Percentiles rank a stretch among this genome's conserved stretches.
Conservation (phyloP, 805 yeast species). For the Yarrowia sp. region DNA sequence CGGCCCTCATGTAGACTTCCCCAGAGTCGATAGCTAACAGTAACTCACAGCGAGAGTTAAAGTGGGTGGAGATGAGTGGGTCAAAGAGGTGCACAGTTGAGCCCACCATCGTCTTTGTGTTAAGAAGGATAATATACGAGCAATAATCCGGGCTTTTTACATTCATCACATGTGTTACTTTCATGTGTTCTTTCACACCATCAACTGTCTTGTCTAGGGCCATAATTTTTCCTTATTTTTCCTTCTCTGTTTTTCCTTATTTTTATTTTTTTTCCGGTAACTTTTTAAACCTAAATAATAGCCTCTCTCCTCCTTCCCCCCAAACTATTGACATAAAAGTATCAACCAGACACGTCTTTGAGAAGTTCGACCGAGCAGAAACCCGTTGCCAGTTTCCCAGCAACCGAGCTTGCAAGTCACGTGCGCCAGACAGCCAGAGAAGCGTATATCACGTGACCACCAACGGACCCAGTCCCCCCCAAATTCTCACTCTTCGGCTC, state of each 20-base stretch:
- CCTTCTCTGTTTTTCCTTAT: too few species aligned
- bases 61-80: neutral
- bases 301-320: conserved; percentile 4
- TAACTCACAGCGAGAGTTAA: conserved; percentile 28
- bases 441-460: neutral
- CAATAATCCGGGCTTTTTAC: too few species aligned
- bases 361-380: neutral
- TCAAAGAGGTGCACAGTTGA: too few species aligned
- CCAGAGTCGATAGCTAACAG: conserved; percentile 31
- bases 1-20: conserved; percentile 19
- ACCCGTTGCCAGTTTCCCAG: neutral
- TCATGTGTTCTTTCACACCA: too few species aligned
- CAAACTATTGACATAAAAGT: conserved; percentile 16
- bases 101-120: too few species aligned
- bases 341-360: neutral
- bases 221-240: neutral
- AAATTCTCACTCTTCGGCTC: neutral
- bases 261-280: neutral
- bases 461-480: too few species aligned
- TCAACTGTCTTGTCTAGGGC: neutral
- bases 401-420: too few species aligned
- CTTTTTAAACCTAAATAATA: neutral
- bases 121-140: too few species aligned
- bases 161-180: too few species aligned
- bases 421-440: too few species aligned